These are phyloP conservation scores for Candida nanaspora DNA, from an alignment of 805 yeast species.

Conservation along the genomic window DNA sequence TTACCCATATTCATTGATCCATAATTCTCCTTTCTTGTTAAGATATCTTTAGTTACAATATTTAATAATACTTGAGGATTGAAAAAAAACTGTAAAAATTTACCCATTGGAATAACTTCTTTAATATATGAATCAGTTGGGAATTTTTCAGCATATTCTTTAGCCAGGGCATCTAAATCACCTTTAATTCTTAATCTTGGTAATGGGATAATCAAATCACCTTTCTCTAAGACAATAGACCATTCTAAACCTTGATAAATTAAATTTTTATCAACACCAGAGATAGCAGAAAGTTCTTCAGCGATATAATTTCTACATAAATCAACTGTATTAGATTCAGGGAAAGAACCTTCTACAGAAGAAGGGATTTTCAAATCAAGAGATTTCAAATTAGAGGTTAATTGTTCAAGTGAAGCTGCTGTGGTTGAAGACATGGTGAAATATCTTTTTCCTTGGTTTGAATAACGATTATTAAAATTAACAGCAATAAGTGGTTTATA, in stretches of 20 bases:
- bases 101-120: constrained; percentile 77
- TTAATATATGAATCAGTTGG: constrained; percentile 63
- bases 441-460: no score
- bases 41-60: constrained; percentile 62
- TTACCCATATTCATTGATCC: constrained; percentile 73
- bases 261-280: constrained; percentile 61
- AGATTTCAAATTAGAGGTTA: constrained; percentile 17
- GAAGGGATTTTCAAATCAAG: constrained; percentile 32
- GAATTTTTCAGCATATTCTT: constrained; percentile 72
- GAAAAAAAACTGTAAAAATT: constrained; percentile 86
- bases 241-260: constrained; percentile 85
- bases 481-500: no score
- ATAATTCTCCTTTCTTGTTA: constrained; percentile 51
- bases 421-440: constrained; percentile 7
- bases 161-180: constrained; percentile 67
- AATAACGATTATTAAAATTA: no score
- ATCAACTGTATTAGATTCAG: constrained; percentile 77
- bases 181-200: constrained; percentile 87
- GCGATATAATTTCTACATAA: constrained; percentile 86
- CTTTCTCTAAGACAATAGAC: constrained; percentile 80
- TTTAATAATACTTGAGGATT: constrained; percentile 57
- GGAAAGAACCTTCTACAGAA: constrained; percentile 52
- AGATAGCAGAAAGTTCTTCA: constrained; percentile 61
- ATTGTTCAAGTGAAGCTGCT: constrained; percentile 17
- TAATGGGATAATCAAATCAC: constrained; percentile 86